phyloP scores from a whole-genome alignment of 176 grass and related monocot genomes.

The Poa pratensis region DNA sequence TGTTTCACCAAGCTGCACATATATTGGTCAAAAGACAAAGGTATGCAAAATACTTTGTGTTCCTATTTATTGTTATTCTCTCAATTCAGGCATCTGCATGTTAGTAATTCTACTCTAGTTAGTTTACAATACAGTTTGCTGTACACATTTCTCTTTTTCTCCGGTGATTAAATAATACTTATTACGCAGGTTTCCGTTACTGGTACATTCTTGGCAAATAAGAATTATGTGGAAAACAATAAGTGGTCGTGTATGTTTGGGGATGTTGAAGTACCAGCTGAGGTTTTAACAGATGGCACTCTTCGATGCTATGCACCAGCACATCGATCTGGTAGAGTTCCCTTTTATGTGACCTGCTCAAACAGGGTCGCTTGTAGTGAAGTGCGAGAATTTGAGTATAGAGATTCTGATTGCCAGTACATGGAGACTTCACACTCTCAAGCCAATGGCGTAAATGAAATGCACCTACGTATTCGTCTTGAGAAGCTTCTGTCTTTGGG shows the following conservation, averaged over 20 bases:
- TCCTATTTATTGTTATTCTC: slow-evolving; percentile 45
- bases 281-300: slow-evolving; percentile 83
- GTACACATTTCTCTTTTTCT: not conserved
- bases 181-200: slow-evolving; percentile 78
- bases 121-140: slow-evolving; percentile 16
- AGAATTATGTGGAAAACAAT: slow-evolving; percentile 78
- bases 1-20: slow-evolving; percentile 89
- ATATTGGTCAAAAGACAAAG: slow-evolving; percentile 62
- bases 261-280: slow-evolving; percentile 80
- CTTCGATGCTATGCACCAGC: slow-evolving; percentile 75
- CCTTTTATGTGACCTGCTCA: slow-evolving; percentile 97
- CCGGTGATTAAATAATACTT: slow-evolving; percentile 9
- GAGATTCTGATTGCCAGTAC: slow-evolving; percentile 51
- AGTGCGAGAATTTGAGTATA: slow-evolving; percentile 94
- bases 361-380: slow-evolving; percentile 95
- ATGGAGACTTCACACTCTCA: slow-evolving; percentile 62
- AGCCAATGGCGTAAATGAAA: slow-evolving; percentile 67
- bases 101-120: slow-evolving; percentile 35
- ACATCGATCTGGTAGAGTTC: slow-evolving; percentile 75
- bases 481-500: slow-evolving; percentile 82
- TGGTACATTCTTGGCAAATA: slow-evolving; percentile 91
- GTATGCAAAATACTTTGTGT: slow-evolving; percentile 44
- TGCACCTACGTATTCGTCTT: slow-evolving; percentile 86
- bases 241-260: slow-evolving; percentile 99
- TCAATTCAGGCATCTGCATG: slow-evolving; percentile 27